Evolutionary conservation across 2,329 filamentous ascomycete species (phyloP).

Genomic region (Sclerotinia nivalis): DNA sequence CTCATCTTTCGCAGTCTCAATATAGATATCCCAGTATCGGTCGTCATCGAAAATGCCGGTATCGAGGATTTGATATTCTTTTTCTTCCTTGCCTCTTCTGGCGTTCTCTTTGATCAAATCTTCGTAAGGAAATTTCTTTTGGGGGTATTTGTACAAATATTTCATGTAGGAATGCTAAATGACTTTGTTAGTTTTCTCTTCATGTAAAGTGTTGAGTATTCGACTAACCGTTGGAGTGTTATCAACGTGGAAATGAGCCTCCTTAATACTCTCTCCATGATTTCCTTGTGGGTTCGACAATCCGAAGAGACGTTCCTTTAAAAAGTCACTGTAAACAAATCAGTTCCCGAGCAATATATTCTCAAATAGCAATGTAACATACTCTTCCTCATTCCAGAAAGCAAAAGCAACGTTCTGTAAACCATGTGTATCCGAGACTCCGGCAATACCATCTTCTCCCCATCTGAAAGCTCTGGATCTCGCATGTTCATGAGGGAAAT

Average conservation of each 20-base stretch:
- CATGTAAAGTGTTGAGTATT: not conserved
- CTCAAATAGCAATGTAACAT: slow-evolving; percentile 39
- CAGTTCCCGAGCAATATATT: slow-evolving; percentile 40
- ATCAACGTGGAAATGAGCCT: slow-evolving; percentile 94
- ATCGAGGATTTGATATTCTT: slow-evolving; percentile 89
- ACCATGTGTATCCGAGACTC: slow-evolving; percentile 89
- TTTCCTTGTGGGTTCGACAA: slow-evolving; percentile 96
- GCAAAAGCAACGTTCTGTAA: slow-evolving; percentile 90
- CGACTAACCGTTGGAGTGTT: slow-evolving; percentile 67
- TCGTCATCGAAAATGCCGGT: slow-evolving; percentile 86
- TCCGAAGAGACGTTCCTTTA: slow-evolving; percentile 94
- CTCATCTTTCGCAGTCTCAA: slow-evolving; percentile 93
- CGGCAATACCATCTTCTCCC: slow-evolving; percentile 96
- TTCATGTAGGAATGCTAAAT: slow-evolving; percentile 96
- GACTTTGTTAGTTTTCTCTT: slow-evolving; percentile 27
- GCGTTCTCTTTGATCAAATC: slow-evolving; percentile 84
- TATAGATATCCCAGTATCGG: slow-evolving; percentile 95
- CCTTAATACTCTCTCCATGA: slow-evolving; percentile 95
- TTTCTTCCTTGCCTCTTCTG: slow-evolving; percentile 70
- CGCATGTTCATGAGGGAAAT: slow-evolving; percentile 92
- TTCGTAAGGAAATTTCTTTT: slow-evolving; percentile 88
- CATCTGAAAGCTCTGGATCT: slow-evolving; percentile 87
- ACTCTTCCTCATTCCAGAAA: slow-evolving; percentile 99
- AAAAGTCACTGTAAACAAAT: slow-evolving; percentile 67
- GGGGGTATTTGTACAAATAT: slow-evolving; percentile 95